phyloP scores from a whole-genome alignment of 805 yeast species.

The Nakazawaea laoshanensis region DNA sequence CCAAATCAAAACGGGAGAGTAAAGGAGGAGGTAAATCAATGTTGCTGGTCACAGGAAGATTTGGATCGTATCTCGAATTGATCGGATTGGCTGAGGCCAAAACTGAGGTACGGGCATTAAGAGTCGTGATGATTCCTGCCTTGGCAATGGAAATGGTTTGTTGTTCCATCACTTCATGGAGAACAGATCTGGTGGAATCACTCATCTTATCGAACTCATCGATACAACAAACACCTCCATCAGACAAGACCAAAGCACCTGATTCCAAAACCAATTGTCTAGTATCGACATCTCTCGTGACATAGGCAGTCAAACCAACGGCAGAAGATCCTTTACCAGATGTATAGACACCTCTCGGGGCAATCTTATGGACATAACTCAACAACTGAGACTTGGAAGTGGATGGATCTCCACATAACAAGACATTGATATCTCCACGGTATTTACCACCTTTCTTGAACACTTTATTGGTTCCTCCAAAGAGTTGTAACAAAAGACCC shows the following conservation, averaged over 20 bases:
- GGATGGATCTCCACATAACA: slow-evolving; percentile 97
- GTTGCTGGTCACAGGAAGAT: slow-evolving; percentile 87
- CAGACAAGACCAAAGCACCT: slow-evolving; percentile 94
- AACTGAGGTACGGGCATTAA: slow-evolving; percentile 93
- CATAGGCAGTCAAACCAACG: slow-evolving; percentile 96
- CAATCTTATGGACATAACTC: slow-evolving; percentile 93
- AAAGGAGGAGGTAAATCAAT: slow-evolving; percentile 96
- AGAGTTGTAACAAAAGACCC: slow-evolving; percentile 85
- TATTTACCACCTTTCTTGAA: slow-evolving; percentile 88
- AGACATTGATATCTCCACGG: slow-evolving; percentile 89
- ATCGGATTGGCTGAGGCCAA: slow-evolving; percentile 97
- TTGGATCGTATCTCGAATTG: slow-evolving; percentile 92
- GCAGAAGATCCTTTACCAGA: slow-evolving; percentile 99
- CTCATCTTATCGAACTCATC: slow-evolving; percentile 98
- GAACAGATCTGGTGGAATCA: slow-evolving; percentile 86
- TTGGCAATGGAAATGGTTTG: slow-evolving; percentile 97
- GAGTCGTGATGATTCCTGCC: slow-evolving; percentile 95
- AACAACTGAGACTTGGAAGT: slow-evolving; percentile 92
- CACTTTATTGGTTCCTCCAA: slow-evolving; percentile 91
- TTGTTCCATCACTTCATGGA: slow-evolving; percentile 99
- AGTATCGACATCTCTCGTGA: slow-evolving; percentile 90
- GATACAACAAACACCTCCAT: slow-evolving; percentile 97
- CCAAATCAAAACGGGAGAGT: slow-evolving; percentile 90
- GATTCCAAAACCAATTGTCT: slow-evolving; percentile 88
- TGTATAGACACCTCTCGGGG: slow-evolving; percentile 96